These are phyloP conservation scores for Aschersonia sp. DNA, from an alignment of 2,329 filamentous ascomycete species.

Conservation along the genomic window DNA sequence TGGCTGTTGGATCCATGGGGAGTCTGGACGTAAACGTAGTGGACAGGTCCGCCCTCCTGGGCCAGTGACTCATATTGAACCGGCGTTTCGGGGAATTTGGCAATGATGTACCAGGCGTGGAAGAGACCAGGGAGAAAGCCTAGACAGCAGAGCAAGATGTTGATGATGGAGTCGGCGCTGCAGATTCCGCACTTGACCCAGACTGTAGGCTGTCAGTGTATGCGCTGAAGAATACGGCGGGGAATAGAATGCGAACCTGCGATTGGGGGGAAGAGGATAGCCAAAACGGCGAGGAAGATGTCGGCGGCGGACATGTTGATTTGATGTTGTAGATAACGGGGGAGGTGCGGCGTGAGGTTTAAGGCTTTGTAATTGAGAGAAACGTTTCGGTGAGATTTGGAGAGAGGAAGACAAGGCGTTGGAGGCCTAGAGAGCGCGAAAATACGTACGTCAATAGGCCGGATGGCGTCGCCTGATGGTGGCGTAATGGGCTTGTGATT, in stretches of 20 bases:
- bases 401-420: not conserved
- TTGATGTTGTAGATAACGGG: not conserved
- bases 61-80: slow-evolving; percentile 54
- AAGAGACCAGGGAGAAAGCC: slow-evolving; percentile 76
- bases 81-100: slow-evolving; percentile 66
- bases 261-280: slow-evolving; percentile 18
- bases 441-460: not conserved
- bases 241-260: slow-evolving; percentile 29
- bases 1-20: slow-evolving; percentile 22
- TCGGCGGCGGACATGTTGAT: slow-evolving; percentile 43
- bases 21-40: slow-evolving; percentile 62
- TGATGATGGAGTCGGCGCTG: slow-evolving; percentile 84
- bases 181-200: slow-evolving; percentile 96
- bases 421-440: not conserved
- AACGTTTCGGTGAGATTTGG: not conserved
- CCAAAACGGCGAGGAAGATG: slow-evolving; percentile 38
- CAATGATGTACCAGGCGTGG: slow-evolving; percentile 97
- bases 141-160: slow-evolving; percentile 75
- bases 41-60: slow-evolving; percentile 46
- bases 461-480: not conserved
- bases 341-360: not conserved
- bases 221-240: not conserved
- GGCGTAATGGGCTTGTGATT: not conserved
- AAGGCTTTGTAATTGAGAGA: not conserved
- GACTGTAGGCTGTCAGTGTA: slow-evolving; percentile 33